Base-by-base conservation (phyloP, 2,329 filamentous ascomycete species). In the Penicillium sp. region DNA sequence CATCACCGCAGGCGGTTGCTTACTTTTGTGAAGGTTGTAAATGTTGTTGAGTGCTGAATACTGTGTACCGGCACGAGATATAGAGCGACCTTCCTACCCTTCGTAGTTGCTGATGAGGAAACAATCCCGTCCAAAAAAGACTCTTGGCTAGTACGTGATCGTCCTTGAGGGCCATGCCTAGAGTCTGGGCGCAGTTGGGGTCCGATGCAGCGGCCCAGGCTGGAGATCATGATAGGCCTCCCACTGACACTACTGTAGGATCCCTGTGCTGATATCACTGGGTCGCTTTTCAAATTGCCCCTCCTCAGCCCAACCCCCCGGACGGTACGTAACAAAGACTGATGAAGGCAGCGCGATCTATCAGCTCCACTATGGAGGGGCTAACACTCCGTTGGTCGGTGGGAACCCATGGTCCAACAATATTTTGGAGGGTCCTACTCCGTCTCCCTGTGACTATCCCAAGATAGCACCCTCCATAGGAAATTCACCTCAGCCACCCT, bases 401-500 rank as follows among this genome's bases (percentile, higher is more conserved):
- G 11, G 21, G 13, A 54, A 58, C 51, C 61, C 61, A 53, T 61
- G 61, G 58, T 58, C 55, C 48, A 58, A 33, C 31, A 1, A 31
- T 56, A 23, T 53, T 39, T 25, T 42, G 55, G 51, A 60, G 50
- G 47, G 37, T 47, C 31, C 14, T 46, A 31, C 55, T 56, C 56
- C 54, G 55, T 59, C 46, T 37, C 21, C 44, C 55, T 53, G 33
- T 9, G 21, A 27, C 53, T 49, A 51, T 60, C 48, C 48, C 33
- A 57, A 33, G 37, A 54, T 55, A 56, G 52, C 19, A 31, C 42
- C 23, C n/a, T 14, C 27, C 19, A 13, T 10, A 52, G 35, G 5
- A 25, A 46, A 44, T 37, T 35, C 21, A 29, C 51, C 42, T 53
- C 54, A 62, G 62, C 58, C 62, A 65, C 59, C n/a, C 26, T 49